Percentiles rank a stretch among this genome's conserved stretches.
These are phyloP conservation scores for Aspergillus amoenus DNA, from an alignment of 2,329 filamentous ascomycete genomes.

Conservation along the genomic window DNA sequence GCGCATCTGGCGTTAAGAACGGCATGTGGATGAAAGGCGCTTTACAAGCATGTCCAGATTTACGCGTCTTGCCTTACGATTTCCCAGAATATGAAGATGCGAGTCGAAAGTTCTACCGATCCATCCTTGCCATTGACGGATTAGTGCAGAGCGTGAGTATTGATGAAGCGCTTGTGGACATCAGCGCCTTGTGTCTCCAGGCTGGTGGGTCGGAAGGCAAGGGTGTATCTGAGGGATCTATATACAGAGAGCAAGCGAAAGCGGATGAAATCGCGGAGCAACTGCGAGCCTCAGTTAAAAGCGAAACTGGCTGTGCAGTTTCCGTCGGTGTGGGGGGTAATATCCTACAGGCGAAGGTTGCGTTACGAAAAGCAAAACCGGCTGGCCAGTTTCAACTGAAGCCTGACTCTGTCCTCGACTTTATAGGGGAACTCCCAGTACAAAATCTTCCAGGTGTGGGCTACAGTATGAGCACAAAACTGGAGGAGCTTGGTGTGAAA, in stretches of 20 bases:
- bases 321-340: conserved; percentile 92
- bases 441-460: conserved; percentile 89
- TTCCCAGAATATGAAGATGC: conserved; percentile 93
- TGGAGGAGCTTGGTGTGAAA: conserved; percentile 82
- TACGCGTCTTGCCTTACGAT: conserved; percentile 92
- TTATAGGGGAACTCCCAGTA: conserved; percentile 75
- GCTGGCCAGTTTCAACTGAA: conserved; percentile 88
- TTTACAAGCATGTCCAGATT: conserved; percentile 74
- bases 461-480: conserved; percentile 79
- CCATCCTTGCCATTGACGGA: conserved; percentile 75
- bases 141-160: conserved; percentile 94
- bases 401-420: conserved; percentile 72
- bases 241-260: conserved; percentile 75
- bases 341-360: conserved; percentile 87
- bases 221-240: conserved; percentile 64
- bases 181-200: conserved; percentile 68
- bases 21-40: conserved; percentile 99
- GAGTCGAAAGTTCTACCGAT: conserved; percentile 82
- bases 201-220: conserved; percentile 66
- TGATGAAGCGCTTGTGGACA: conserved; percentile 88
- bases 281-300: conserved; percentile 69
- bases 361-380: conserved; percentile 87
- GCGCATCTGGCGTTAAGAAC: conserved; percentile 84
- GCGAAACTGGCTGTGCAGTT: conserved; percentile 77
- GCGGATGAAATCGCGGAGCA: conserved; percentile 68